Conservation (phyloP, 441 rosid genomes). For the Erodium chrysanthum region DNA sequence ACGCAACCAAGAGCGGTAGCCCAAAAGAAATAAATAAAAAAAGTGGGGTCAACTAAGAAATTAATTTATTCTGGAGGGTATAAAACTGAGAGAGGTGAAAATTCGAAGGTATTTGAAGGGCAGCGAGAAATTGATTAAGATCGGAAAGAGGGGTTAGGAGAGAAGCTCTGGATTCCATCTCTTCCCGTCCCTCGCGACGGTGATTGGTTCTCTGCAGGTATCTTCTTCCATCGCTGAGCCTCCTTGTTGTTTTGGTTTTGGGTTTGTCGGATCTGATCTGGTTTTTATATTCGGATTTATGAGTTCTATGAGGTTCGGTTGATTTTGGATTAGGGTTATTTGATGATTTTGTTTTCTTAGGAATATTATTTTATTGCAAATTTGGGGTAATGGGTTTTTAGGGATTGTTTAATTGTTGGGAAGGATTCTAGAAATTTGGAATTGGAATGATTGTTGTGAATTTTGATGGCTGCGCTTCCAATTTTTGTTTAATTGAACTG, state of each 20-base stretch:
- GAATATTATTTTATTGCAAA: background rate
- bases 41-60: background rate
- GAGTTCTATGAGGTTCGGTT: background rate
- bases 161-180: conserved; percentile 59
- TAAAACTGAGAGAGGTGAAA: background rate
- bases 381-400: background rate
- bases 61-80: background rate
- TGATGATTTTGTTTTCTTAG: background rate
- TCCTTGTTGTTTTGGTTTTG: background rate
- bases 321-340: background rate
- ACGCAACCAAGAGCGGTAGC: background rate
- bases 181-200: conserved; percentile 70
- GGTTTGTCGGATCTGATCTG: background rate
- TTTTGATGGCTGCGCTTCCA: background rate
- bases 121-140: background rate
- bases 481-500: background rate
- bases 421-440: background rate
- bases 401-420: background rate
- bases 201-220: conserved; percentile 53
- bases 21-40: no score
- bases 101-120: background rate
- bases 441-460: background rate
- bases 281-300: background rate
- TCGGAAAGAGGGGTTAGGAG: conserved; percentile 4
- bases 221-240: background rate